phyloP scores from a whole-genome alignment of 257 asterid species.

The Rauvolfia tetraphylla region DNA sequence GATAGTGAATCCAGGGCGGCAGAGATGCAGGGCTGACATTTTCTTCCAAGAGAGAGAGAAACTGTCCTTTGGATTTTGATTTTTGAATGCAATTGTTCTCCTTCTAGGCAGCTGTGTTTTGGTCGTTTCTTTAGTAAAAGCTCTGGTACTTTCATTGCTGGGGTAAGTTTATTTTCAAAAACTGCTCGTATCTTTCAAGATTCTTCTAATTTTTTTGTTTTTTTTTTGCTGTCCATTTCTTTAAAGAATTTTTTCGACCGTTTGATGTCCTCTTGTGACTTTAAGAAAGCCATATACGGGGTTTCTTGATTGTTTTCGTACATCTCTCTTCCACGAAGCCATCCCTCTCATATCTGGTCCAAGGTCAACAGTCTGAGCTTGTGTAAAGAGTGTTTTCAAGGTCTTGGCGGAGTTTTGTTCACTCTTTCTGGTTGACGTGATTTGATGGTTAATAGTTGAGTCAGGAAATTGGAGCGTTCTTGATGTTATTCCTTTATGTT shows the following conservation, averaged over 20 bases:
- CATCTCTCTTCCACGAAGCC: not conserved
- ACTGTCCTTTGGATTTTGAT: slow-evolving; percentile 20
- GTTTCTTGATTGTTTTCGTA: slow-evolving; percentile 7
- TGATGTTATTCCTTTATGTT: not conserved
- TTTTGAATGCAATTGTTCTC: slow-evolving; percentile 43
- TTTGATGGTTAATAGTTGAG: not conserved
- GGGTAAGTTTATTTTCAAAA: slow-evolving; percentile 25
- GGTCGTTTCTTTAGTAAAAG: slow-evolving; percentile 27
- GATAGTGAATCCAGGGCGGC: not conserved
- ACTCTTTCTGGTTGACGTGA: not conserved
- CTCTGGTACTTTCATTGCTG: slow-evolving; percentile 19
- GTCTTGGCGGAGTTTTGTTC: slow-evolving; percentile 6
- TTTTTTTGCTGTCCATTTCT: slow-evolving; percentile 8
- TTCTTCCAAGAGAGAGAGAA: slow-evolving; percentile 33
- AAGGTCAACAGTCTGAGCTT: not conserved
- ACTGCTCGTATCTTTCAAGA: slow-evolving; percentile 13
- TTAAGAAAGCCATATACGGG: slow-evolving; percentile 21
- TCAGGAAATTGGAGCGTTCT: not conserved
- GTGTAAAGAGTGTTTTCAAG: slow-evolving; percentile 1
- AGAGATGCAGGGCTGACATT: slow-evolving; percentile 40
- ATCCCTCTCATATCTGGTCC: not conserved
- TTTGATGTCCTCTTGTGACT: slow-evolving; percentile 25
- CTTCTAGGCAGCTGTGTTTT: slow-evolving; percentile 17
- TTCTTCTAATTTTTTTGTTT: slow-evolving; percentile 4
- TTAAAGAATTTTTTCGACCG: slow-evolving; percentile 30